phyloP scores from a whole-genome alignment of 2,329 filamentous ascomycete genomes.

The Alternaria tenuissima region DNA sequence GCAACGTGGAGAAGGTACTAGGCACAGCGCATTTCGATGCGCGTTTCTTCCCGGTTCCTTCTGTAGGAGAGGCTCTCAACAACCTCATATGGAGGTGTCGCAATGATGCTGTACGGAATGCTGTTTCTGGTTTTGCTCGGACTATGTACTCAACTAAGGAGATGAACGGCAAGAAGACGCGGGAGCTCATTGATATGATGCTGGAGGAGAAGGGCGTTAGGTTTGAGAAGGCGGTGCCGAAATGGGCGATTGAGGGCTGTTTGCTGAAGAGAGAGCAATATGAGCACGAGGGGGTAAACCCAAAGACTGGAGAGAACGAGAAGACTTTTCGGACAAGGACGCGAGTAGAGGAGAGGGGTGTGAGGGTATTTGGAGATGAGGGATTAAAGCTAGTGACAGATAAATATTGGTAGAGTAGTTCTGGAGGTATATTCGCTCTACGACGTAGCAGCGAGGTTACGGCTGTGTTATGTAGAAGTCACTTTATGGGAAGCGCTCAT shows the following conservation, averaged over 20 bases:
- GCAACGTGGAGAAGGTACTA: constrained; percentile 20
- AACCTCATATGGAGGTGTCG: constrained; percentile 43
- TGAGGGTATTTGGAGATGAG: constrained; percentile 34
- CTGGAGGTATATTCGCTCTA: neutral
- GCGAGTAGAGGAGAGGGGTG: constrained; percentile 38
- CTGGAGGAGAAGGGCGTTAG: constrained; percentile 29
- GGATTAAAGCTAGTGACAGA: constrained; percentile 34
- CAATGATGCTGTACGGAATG: constrained; percentile 42
- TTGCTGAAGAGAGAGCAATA: constrained; percentile 43
- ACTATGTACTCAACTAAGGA: constrained; percentile 35
- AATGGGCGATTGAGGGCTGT: constrained; percentile 45
- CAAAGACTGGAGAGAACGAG: constrained; percentile 35
- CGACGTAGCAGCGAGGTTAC: neutral
- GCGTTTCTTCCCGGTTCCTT: constrained; percentile 37
- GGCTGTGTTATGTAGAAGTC: no score
- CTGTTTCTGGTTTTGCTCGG: constrained; percentile 37
- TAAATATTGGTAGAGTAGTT: constrained; percentile 31
- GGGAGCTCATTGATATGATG: constrained; percentile 37
- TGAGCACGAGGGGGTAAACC: constrained; percentile 41
- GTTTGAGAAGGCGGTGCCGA: constrained; percentile 39
- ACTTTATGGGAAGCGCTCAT: no score
- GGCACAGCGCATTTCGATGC: constrained; percentile 43
- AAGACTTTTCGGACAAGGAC: constrained; percentile 33
- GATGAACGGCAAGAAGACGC: constrained; percentile 37
- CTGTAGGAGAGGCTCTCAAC: constrained; percentile 38